Base-by-base conservation (phyloP, 768 basidiomycete genomes). In the Cystobasidium tubakii region DNA sequence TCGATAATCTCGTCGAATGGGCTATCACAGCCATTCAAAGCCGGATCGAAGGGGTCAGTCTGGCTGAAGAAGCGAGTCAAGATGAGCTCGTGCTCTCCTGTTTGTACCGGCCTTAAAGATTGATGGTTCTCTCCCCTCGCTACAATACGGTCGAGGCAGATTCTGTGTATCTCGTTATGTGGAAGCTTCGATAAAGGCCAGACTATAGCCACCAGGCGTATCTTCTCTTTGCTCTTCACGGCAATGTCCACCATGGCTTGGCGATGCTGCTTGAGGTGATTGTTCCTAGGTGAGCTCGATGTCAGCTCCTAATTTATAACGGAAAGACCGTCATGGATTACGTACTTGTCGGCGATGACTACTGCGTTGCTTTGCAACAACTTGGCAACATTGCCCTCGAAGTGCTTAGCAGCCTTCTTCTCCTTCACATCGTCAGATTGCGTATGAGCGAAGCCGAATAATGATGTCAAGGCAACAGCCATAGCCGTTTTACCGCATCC, bases 401-500 rank as follows among this genome's bases (percentile, higher is more conserved):
- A 80, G 44, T 77, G 77, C 36, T 77, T 79, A 84, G 87, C 0
- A 84, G 91, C 0, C 89, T 66, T 92, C 82, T 92, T 97, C 43
- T 80, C 85, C 46, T 84, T 83, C 2, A 97, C 85, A 78, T 98
- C 91, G 80, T 99, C 96, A 78, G 89, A 91, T 80, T 98, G 96
- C 0, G 90, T 92, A 80, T 98, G 96, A 0, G 85, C 92, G 74
- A 92, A 95, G 0, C 85, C 86, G 78, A 94, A 97, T 1, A 99
- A 85, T 66, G 88, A 84, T 1, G 84, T 76, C 21, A 98, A 85
- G 0, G 91, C 92, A 21, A 96, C 83, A 0, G 90, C 85, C 15
- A 98, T 84, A 0, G 90, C 82, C 0, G 94, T 98, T 84, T 97
- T 98, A 91, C 94, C 95, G 80, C 90, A 92, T 17, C 95, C 95